Evolutionary conservation across 2,329 filamentous ascomycete genomes (phyloP).

Genomic region (Diaporthe batatas): DNA sequence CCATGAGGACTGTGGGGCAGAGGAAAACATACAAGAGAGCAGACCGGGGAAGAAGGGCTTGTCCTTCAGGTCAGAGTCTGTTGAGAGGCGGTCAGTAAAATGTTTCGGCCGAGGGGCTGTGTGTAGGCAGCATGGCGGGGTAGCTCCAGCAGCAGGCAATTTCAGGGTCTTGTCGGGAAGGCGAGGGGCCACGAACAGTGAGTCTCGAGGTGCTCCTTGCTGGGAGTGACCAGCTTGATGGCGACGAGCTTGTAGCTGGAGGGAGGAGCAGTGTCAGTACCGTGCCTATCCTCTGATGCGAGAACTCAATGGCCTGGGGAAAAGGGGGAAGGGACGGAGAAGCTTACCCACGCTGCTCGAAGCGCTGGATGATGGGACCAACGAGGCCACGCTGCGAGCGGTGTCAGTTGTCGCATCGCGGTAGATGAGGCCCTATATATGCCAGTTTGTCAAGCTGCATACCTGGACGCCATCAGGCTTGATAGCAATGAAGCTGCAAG

Average conservation of each 20-base stretch:
- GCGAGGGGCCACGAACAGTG: conserved; percentile 75
- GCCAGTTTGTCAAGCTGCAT: conserved; percentile 51
- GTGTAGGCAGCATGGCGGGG: conserved; percentile 35
- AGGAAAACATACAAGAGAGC: conserved; percentile 79
- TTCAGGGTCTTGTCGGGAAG: conserved; percentile 10
- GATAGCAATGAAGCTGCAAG: conserved; percentile 96
- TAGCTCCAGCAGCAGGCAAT: conserved; percentile 33
- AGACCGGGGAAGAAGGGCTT: conserved; percentile 99
- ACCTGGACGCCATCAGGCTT: conserved; percentile 99
- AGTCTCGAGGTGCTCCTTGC: conserved; percentile 96
- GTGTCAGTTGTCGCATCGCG: conserved; percentile 44
- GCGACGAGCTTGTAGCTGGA: conserved; percentile 95
- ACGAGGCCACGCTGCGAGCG: conserved; percentile 87
- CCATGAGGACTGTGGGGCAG: neutral
- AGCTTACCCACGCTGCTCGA: conserved; percentile 92
- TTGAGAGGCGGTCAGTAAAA: conserved; percentile 48
- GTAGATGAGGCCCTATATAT: conserved; percentile 27
- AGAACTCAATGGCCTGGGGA: neutral
- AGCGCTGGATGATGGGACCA: conserved; percentile 97
- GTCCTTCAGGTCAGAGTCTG: conserved; percentile 86
- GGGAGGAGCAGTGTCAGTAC: conserved; percentile 31
- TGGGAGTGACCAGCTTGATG: conserved; percentile 92
- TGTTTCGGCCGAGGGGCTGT: conserved; percentile 20
- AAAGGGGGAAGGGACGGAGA: neutral
- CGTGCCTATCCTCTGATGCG: neutral